Percentiles rank a stretch among this genome's conserved stretches.
Evolutionary conservation across 192 early-diverging fungal genomes (phyloP).

Genomic region (Pilaira anomala): DNA sequence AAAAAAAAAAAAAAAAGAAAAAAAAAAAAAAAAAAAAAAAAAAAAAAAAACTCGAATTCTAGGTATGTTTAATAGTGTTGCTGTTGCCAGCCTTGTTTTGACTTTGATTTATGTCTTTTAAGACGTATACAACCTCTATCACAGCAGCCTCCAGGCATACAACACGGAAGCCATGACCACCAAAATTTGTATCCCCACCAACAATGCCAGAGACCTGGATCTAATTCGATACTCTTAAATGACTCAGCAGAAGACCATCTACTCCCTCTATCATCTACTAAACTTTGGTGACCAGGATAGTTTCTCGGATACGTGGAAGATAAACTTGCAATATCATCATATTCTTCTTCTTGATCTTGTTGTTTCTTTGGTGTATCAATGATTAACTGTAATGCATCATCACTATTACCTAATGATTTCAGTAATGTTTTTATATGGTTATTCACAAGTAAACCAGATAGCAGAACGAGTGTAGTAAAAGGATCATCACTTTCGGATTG

Average conservation of each 20-base stretch:
- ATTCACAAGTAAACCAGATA: conserved; percentile 7
- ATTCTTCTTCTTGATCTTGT: not conserved
- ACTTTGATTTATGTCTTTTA: not conserved
- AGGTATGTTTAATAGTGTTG: conserved; percentile 5
- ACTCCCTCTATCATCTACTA: not conserved
- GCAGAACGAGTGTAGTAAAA: conserved; percentile 11
- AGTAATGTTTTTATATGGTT: conserved; percentile 4
- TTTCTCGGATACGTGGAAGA: not conserved
- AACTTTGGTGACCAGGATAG: conserved; percentile 2
- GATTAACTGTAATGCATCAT: conserved; percentile 8
- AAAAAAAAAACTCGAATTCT: too few relatives aligned
- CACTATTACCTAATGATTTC: conserved; percentile 3
- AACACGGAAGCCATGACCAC: conserved; percentile 16
- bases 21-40: too few relatives aligned
- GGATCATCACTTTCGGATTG: conserved; percentile 3
- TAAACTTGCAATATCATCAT: not conserved
- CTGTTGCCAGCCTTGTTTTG: conserved; percentile 14
- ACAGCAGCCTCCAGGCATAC: conserved; percentile 16
- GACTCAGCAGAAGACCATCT: conserved; percentile 4
- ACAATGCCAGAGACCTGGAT: conserved; percentile 10
- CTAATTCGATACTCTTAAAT: conserved; percentile 13
- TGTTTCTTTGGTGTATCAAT: not conserved
- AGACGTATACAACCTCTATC: conserved; percentile 4
- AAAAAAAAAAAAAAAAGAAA: too few relatives aligned
- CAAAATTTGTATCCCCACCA: conserved; percentile 19